These are phyloP conservation scores for Cercospora sp. DNA, from an alignment of 2,329 filamentous ascomycete genomes.

Conservation along the genomic window DNA sequence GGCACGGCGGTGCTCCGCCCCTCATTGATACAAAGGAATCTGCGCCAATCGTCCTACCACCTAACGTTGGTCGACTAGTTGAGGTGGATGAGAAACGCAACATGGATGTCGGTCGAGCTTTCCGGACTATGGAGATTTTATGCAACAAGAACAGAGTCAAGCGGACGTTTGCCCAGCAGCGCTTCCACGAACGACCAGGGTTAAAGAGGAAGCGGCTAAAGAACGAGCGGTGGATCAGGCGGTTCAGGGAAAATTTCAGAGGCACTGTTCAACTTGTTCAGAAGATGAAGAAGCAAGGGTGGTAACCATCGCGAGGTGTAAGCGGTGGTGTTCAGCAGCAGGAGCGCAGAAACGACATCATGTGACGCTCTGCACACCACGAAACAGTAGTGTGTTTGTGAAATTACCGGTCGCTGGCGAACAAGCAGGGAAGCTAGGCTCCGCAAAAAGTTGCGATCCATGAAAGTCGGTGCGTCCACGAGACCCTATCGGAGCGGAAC, in stretches of 20 bases:
- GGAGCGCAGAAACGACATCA: not conserved
- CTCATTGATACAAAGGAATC: not conserved
- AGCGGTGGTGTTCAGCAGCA: not conserved
- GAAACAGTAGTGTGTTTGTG: not conserved
- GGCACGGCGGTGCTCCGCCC: not conserved
- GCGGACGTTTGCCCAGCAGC: conserved; percentile 58
- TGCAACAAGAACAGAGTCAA: conserved; percentile 59
- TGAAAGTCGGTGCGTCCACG: not conserved
- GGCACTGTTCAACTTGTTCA: conserved; percentile 64
- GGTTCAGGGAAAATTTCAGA: conserved; percentile 70
- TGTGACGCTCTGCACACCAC: not conserved
- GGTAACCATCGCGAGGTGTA: conserved; percentile 51
- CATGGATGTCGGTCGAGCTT: conserved; percentile 52
- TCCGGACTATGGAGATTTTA: conserved; percentile 47
- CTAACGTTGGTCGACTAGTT: conserved; percentile 45
- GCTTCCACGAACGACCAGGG: conserved; percentile 73
- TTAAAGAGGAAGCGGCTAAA: conserved; percentile 74
- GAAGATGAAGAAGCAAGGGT: conserved; percentile 74
- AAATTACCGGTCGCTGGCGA: not conserved
- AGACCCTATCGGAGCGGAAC: not conserved
- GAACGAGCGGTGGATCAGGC: conserved; percentile 66
- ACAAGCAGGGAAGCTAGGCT: not conserved
- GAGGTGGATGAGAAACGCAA: conserved; percentile 38
- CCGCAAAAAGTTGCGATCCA: not conserved
- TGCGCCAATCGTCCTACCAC: conserved; percentile 39